Percentiles rank a stretch among this genome's conserved stretches.
These are phyloP conservation scores for Fragilaria crotonensis DNA, from an alignment of 108 stramenopile species.

Conservation along the genomic window DNA sequence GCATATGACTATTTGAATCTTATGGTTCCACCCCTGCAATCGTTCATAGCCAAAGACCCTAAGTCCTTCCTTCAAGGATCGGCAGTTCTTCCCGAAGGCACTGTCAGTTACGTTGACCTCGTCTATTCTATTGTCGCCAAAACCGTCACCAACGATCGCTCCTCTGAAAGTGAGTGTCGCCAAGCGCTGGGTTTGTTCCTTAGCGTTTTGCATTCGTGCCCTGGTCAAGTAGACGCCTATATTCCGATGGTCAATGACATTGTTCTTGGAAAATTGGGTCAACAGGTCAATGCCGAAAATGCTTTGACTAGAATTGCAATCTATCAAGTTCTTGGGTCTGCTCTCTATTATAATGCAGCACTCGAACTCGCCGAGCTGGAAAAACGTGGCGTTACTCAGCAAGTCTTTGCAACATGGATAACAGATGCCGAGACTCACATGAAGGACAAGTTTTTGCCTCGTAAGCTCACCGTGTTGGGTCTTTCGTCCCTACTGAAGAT, in stretches of 20 bases:
- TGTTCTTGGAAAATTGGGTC: conserved; percentile 71
- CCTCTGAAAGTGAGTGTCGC: conserved; percentile 81
- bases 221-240: conserved; percentile 72
- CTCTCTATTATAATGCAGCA: conserved; percentile 84
- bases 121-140: conserved; percentile 84
- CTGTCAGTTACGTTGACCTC: conserved; percentile 74
- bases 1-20: conserved; percentile 93
- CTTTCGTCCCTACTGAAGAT: conserved; percentile 56
- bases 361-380: conserved; percentile 80
- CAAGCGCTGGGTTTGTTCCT: conserved; percentile 81
- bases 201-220: conserved; percentile 87
- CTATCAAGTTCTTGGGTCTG: conserved; percentile 81
- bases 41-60: conserved; percentile 85
- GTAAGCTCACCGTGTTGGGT: conserved; percentile 79
- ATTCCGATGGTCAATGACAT: conserved; percentile 80
- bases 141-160: conserved; percentile 73
- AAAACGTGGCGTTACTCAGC: conserved; percentile 73
- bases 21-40: conserved; percentile 91
- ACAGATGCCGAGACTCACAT: conserved; percentile 51
- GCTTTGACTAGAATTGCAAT: conserved; percentile 66
- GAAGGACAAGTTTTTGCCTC: conserved; percentile 59
- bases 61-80: conserved; percentile 59
- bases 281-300: conserved; percentile 66
- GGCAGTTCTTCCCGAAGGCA: conserved; percentile 43
- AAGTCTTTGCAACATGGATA: conserved; percentile 80